phyloP scores from a whole-genome alignment of 306 rosid genomes.

The Acmispon strigosus region DNA sequence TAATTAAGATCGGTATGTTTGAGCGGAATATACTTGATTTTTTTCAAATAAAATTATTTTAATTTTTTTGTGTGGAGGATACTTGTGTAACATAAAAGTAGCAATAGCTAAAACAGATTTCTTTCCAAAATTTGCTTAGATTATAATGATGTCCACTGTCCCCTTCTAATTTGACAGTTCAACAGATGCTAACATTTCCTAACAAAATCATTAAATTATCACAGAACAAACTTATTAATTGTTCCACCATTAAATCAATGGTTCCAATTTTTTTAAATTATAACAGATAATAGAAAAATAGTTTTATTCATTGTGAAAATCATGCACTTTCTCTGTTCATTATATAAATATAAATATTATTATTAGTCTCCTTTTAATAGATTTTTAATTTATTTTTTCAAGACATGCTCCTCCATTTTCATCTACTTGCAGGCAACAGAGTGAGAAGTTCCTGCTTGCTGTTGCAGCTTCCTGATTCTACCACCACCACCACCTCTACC shows the following conservation, averaged over 20 bases:
- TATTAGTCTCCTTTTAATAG: neutral
- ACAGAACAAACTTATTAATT: neutral
- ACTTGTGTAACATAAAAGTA: too few species aligned
- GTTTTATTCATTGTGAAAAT: neutral
- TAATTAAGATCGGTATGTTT: too few species aligned
- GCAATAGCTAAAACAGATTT: too few species aligned
- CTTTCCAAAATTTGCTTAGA: too few species aligned
- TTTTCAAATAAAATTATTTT: too few species aligned
- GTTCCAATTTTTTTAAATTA: neutral
- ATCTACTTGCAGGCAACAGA: constrained; percentile 5
- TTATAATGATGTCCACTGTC: too few species aligned
- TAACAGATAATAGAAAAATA: neutral
- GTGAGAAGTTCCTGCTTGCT: constrained; percentile 2
- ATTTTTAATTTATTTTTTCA: neutral
- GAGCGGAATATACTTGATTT: too few species aligned
- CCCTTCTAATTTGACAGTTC: too few species aligned
- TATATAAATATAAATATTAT: neutral
- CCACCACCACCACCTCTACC: neutral
- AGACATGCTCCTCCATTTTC: constrained; percentile 22
- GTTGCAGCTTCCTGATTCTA: constrained; percentile 27
- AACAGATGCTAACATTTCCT: too few species aligned
- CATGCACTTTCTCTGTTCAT: neutral
- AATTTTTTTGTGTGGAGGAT: too few species aligned
- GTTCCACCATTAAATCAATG: neutral
- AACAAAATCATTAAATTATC: neutral